These are phyloP conservation scores for Saturnispora silvae DNA, from an alignment of 805 yeast species.

Conservation along the genomic window DNA sequence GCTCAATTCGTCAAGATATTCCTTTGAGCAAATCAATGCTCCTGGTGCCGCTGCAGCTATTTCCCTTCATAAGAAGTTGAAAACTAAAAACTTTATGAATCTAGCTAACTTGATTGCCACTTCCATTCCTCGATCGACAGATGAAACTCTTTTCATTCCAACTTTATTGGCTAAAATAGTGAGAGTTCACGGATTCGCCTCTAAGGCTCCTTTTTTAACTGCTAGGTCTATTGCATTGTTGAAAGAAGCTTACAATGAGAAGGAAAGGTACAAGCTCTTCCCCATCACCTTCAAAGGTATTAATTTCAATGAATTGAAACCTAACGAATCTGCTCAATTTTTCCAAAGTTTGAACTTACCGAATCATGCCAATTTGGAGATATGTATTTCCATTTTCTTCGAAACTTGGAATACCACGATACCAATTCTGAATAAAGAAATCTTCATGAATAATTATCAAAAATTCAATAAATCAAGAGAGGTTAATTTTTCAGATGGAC, in stretches of 20 bases:
- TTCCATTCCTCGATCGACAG: slow-evolving; percentile 67
- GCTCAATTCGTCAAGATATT: slow-evolving; percentile 17
- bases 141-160: slow-evolving; percentile 67
- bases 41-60: slow-evolving; percentile 70
- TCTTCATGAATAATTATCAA: slow-evolving; percentile 53
- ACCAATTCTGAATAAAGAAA: slow-evolving; percentile 59
- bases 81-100: slow-evolving; percentile 34
- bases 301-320: slow-evolving; percentile 29
- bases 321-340: slow-evolving; percentile 36
- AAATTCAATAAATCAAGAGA: slow-evolving; percentile 38
- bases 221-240: slow-evolving; percentile 63
- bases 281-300: slow-evolving; percentile 26
- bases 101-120: slow-evolving; percentile 54
- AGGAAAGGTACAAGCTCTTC: slow-evolving; percentile 22
- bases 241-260: slow-evolving; percentile 38
- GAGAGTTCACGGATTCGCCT: slow-evolving; percentile 59
- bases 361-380: slow-evolving; percentile 53
- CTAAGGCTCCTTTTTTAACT: slow-evolving; percentile 59
- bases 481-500: slow-evolving; percentile 29
- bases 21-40: slow-evolving; percentile 58
- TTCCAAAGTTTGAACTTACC: slow-evolving; percentile 35
- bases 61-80: slow-evolving; percentile 35
- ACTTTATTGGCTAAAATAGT: slow-evolving; percentile 60
- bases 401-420: slow-evolving; percentile 66
- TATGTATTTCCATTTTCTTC: slow-evolving; percentile 56